phyloP scores from a whole-genome alignment of 1,139 yeast species.

The Eremothecium coryli region DNA sequence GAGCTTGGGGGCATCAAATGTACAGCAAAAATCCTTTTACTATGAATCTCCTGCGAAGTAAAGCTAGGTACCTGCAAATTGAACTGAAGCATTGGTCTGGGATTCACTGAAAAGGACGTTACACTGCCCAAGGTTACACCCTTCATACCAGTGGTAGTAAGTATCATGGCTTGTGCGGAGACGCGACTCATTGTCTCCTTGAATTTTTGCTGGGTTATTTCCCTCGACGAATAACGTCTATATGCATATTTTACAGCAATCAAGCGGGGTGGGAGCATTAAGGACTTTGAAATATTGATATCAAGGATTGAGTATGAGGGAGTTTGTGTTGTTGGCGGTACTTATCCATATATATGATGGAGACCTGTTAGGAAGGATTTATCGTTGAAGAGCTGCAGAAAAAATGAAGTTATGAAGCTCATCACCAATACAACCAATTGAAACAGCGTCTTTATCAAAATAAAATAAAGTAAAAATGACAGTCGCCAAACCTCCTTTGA shows the following conservation, averaged over 20 bases:
- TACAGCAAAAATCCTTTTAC: conserved; percentile 50
- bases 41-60: conserved; percentile 58
- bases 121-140: conserved; percentile 83
- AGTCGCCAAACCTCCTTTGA: too few species aligned
- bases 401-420: too few species aligned
- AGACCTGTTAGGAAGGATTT: too few species aligned
- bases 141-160: conserved; percentile 32
- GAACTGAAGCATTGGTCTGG: conserved; percentile 67
- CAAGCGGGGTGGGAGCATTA: too few species aligned
- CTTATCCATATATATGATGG: too few species aligned
- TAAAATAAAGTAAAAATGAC: too few species aligned
- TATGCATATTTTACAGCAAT: background rate
- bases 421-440: too few species aligned
- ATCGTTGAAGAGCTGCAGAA: too few species aligned
- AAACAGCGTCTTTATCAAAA: too few species aligned
- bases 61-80: conserved; percentile 76
- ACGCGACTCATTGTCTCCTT: conserved; percentile 34
- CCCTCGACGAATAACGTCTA: conserved; percentile 2
- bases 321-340: too few species aligned
- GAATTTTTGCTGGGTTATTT: conserved; percentile 24
- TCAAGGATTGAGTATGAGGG: too few species aligned
- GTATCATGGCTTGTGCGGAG: conserved; percentile 35
- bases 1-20: conserved; percentile 59
- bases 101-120: conserved; percentile 64
- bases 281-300: too few species aligned